These are phyloP conservation scores for Schoenoplectus triqueter DNA, from an alignment of 202 grass and related monocot species.

Conservation along the genomic window DNA sequence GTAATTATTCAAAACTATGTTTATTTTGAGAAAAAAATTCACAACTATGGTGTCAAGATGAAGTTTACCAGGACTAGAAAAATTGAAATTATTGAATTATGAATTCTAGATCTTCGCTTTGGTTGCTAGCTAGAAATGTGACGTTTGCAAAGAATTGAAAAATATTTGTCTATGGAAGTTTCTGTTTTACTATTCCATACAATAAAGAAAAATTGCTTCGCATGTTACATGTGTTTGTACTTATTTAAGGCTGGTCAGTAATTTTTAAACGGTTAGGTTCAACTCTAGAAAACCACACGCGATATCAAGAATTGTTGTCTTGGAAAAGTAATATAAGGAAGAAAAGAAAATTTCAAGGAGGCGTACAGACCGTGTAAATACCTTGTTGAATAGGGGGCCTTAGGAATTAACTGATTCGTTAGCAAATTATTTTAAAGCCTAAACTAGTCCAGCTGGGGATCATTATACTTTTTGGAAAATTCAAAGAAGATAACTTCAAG, in stretches of 20 bases:
- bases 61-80: neutral
- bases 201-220: conserved; percentile 10
- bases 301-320: neutral
- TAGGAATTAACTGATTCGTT: neutral
- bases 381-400: no score
- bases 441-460: conserved; percentile 17
- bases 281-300: neutral
- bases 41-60: no score
- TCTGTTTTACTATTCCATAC: neutral
- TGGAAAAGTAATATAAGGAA: neutral
- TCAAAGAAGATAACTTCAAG: conserved; percentile 23
- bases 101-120: neutral
- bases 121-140: neutral
- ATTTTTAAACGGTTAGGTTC: neutral
- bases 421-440: conserved; percentile 11
- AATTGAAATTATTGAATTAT: neutral
- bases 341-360: no score
- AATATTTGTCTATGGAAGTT: neutral
- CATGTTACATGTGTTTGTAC: neutral
- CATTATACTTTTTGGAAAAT: conserved; percentile 18
- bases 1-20: no score
- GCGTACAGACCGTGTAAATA: no score
- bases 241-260: neutral
- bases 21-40: no score
- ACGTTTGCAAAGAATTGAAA: conserved; percentile 15